A percentile compares a stretch with the other conserved stretches of the same genome.
phyloP scores from a whole-genome alignment of 345 rosid species.

The Aquilaria yunnanensis region DNA sequence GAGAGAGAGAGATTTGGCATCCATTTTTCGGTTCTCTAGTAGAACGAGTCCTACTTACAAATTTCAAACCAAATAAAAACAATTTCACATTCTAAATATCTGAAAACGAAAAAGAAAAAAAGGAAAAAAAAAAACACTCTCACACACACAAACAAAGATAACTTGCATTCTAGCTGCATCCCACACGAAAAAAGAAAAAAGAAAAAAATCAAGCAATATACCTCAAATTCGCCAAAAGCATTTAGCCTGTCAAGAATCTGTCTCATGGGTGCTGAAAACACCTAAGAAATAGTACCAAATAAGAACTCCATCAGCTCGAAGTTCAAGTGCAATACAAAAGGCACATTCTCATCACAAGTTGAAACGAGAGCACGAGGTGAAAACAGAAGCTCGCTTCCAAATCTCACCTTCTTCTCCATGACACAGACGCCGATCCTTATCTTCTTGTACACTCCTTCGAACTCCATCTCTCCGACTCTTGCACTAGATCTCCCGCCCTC shows the following conservation, averaged over 20 bases:
- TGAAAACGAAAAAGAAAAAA: neutral
- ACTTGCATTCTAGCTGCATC: neutral
- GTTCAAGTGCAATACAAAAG: no score
- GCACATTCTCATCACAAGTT: neutral
- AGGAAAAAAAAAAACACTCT: neutral
- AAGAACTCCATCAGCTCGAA: neutral
- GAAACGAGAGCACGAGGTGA: slow-evolving; percentile 14
- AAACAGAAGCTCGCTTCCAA: slow-evolving; percentile 43
- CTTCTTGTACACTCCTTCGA: slow-evolving; percentile 32
- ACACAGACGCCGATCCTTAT: slow-evolving; percentile 61
- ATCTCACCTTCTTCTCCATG: slow-evolving; percentile 72
- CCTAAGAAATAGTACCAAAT: slow-evolving; percentile 28
- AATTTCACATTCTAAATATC: neutral
- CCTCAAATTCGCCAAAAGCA: slow-evolving; percentile 97
- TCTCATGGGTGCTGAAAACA: slow-evolving; percentile 84
- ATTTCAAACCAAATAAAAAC: no score
- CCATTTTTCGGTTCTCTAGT: neutral
- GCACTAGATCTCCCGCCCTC: neutral
- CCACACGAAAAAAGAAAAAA: slow-evolving; percentile 1
- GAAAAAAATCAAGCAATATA: slow-evolving; percentile 10
- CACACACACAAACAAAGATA: no score
- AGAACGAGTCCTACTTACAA: no score
- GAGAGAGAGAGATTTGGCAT: neutral
- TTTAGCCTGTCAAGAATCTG: slow-evolving; percentile 77
- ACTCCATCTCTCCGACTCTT: slow-evolving; percentile 21